Base-by-base conservation (phyloP, 805 yeast species). In the Suhomyces pyralidae region DNA sequence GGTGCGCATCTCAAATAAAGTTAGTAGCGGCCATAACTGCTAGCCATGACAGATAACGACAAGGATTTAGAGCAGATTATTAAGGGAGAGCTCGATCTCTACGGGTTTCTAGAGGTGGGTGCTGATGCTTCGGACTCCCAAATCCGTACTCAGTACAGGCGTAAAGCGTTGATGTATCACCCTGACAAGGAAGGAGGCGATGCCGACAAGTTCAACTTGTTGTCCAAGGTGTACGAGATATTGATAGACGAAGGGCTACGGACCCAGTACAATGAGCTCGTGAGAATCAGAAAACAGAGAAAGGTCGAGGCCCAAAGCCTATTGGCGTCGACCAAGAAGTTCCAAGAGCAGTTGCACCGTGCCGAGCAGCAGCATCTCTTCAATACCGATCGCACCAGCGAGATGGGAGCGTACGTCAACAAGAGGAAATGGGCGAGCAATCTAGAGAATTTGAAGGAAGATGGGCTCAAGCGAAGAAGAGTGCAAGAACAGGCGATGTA, bases 171-270 rank as follows among this genome's bases (percentile, higher is more conserved):
- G 19, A 45, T 54, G 19, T 70, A 61, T 54, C 79, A 76, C 54
- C 79, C 80, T 6, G 80, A 76, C 57, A 76, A 74, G 57, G 68
- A 69, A 20, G 58, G 58, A 9, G 55, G 55, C 19, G 50, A 51
- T 40, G 46, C 54, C 10, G 52, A 51, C 17, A 62, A 66, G 52
- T 75, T 75, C 59, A 69, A 69, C 38, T 46, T 65, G 12, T 57
- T 71, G 48, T 59, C 70, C 7, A 59, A 62, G 34, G 60, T 67
- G 5, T 66, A 73, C 61, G 67, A 69, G 40, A 67, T 74, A 14
- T 62, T 75, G 28, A 59, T 63, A 7, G 58, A 64, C 47, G 64
- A 64, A 0, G 49, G 22, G 3, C 56, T 69, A 15, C 60, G 70
- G 44, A 22, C 24, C 12, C 61, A 67, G 40, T 74, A 75, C 57